Conservation (phyloP, 176 grass and related monocot genomes). For the Hyparrhenia diplandra region DNA sequence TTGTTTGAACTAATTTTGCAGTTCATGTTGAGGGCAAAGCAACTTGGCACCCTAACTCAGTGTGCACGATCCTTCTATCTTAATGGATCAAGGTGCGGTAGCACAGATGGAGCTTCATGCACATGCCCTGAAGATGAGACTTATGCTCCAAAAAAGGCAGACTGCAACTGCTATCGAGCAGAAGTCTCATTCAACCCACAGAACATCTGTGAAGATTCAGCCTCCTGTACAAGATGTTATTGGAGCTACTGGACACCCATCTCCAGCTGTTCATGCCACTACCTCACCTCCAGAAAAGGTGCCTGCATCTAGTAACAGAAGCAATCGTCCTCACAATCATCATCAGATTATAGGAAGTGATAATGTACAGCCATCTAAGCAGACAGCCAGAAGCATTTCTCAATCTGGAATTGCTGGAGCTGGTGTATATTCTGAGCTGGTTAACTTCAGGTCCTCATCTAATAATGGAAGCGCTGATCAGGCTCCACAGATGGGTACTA, state of each 20-base stretch:
- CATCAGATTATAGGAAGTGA: slow-evolving; percentile 30
- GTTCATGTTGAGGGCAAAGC: slow-evolving; percentile 97
- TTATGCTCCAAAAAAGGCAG: slow-evolving; percentile 61
- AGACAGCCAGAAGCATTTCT: slow-evolving; percentile 36
- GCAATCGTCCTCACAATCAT: slow-evolving; percentile 13
- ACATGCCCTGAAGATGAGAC: slow-evolving; percentile 80
- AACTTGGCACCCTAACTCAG: slow-evolving; percentile 74
- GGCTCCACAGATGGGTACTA: slow-evolving; percentile 19
- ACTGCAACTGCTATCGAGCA: slow-evolving; percentile 8
- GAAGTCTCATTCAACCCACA: slow-evolving; percentile 31
- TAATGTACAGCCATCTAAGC: slow-evolving; percentile 42
- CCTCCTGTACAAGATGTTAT: slow-evolving; percentile 41
- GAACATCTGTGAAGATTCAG: slow-evolving; percentile 39
- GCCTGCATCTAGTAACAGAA: slow-evolving; percentile 31
- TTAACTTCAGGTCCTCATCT: slow-evolving; percentile 31
- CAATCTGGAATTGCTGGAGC: slow-evolving; percentile 46
- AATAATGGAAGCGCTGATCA: slow-evolving; percentile 37
- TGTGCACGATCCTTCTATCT: slow-evolving; percentile 91
- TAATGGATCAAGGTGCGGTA: slow-evolving; percentile 72
- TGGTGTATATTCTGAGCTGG: slow-evolving; percentile 54
- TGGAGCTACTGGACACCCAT: slow-evolving; percentile 22
- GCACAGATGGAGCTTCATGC: slow-evolving; percentile 66
- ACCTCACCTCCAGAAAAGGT: slow-evolving; percentile 37
- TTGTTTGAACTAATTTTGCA: slow-evolving; percentile 34
- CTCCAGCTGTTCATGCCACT: slow-evolving; percentile 31